phyloP scores from a whole-genome alignment of 2,329 filamentous ascomycete genomes.

The Harringtonia lauricola region DNA sequence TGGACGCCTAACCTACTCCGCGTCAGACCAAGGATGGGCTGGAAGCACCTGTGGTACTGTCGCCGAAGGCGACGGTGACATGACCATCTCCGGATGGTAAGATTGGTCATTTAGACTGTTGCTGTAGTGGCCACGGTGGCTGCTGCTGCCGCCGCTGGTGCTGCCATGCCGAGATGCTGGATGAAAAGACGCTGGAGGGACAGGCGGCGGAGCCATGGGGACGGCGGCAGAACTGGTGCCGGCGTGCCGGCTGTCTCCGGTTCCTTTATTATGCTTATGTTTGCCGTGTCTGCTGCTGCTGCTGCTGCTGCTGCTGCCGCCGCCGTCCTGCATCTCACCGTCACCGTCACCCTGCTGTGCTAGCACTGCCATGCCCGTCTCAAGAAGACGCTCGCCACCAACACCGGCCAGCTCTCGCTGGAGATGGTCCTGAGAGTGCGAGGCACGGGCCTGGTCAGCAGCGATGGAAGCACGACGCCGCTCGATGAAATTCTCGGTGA shows the following conservation, averaged over 20 bases:
- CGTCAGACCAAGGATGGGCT: conserved; percentile 11
- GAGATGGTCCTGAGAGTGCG: conserved; percentile 8
- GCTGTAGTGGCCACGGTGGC: background rate
- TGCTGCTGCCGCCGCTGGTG: background rate
- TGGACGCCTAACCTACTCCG: conserved; percentile 10
- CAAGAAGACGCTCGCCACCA: conserved; percentile 10
- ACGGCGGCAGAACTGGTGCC: too few relatives aligned
- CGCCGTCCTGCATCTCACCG: background rate
- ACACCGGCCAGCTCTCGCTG: conserved; percentile 8
- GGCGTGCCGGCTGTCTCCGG: too few relatives aligned
- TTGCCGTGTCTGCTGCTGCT: background rate
- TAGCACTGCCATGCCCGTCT: conserved; percentile 10
- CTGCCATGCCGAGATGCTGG: background rate
- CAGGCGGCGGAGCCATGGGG: too few relatives aligned
- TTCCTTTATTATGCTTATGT: background rate
- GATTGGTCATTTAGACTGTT: background rate
- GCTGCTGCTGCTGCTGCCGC: background rate
- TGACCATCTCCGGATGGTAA: conserved; percentile 1
- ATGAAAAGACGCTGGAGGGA: too few relatives aligned
- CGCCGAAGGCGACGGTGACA: background rate
- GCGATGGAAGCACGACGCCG: conserved; percentile 9
- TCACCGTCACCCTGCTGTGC: conserved; percentile 3
- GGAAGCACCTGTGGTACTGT: conserved; percentile 7
- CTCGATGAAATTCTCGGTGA: conserved; percentile 12
- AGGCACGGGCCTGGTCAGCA: conserved; percentile 6